A percentile compares a stretch with the other conserved stretches of the same genome.
These are phyloP conservation scores for Nakaseomyces nivariensis DNA, from an alignment of 1,139 yeast species.

Conservation along the genomic window DNA sequence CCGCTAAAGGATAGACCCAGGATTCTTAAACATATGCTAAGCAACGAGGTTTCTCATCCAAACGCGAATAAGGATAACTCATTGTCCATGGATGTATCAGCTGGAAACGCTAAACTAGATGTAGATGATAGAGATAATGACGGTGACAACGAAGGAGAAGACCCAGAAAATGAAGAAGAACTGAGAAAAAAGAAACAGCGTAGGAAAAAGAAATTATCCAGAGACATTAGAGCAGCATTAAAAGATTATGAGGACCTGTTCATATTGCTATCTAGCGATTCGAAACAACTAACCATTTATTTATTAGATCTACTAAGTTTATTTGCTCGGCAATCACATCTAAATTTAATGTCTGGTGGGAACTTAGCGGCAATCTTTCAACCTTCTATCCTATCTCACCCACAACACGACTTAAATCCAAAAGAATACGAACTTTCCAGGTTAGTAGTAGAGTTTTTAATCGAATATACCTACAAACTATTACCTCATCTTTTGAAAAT, in stretches of 20 bases:
- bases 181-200: slow-evolving; percentile 31
- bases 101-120: slow-evolving; percentile 1
- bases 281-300: slow-evolving; percentile 76
- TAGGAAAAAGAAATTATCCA: slow-evolving; percentile 34
- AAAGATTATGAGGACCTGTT: slow-evolving; percentile 63
- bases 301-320: slow-evolving; percentile 77
- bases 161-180: slow-evolving; percentile 28
- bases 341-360: slow-evolving; percentile 84
- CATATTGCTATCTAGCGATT: slow-evolving; percentile 35
- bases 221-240: slow-evolving; percentile 61
- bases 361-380: slow-evolving; percentile 94
- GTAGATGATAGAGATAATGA: slow-evolving; percentile 8
- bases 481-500: slow-evolving; percentile 45
- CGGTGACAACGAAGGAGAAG: slow-evolving; percentile 16
- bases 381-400: slow-evolving; percentile 87
- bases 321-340: slow-evolving; percentile 69
- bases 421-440: slow-evolving; percentile 84
- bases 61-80: slow-evolving; percentile 19
- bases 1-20: slow-evolving; percentile 44
- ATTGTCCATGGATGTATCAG: slow-evolving; percentile 8
- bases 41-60: slow-evolving; percentile 14
- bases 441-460: slow-evolving; percentile 77
- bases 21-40: slow-evolving; percentile 25
- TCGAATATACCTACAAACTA: slow-evolving; percentile 73
- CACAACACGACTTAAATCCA: slow-evolving; percentile 85